Evolutionary conservation across 1,284 basidiomycete genomes (phyloP).

Genomic region (Peniophora sp.): DNA sequence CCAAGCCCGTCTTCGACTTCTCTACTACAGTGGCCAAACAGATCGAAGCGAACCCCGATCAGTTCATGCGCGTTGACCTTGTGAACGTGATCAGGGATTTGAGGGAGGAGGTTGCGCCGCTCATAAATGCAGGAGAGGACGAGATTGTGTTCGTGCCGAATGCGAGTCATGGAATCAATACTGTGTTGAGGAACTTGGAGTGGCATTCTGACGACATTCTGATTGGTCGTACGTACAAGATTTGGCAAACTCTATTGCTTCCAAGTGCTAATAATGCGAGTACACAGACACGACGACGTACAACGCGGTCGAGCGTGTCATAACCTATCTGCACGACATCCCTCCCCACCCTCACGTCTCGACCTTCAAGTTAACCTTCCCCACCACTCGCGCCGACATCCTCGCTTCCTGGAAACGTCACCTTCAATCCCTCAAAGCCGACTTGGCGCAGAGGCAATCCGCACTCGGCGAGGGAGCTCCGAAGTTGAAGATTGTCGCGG

Average conservation of each 20-base stretch:
- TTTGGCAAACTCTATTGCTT: not conserved
- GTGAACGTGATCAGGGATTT: not conserved
- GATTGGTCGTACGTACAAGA: conserved; percentile 31
- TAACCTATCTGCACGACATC: conserved; percentile 54
- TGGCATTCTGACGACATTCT: conserved; percentile 46
- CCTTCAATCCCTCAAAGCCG: conserved; percentile 21
- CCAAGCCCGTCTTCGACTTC: conserved; percentile 49
- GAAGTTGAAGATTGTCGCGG: conserved; percentile 49
- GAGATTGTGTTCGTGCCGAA: conserved; percentile 67
- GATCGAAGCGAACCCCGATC: conserved; percentile 58
- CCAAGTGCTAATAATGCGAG: not conserved
- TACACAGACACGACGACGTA: conserved; percentile 56
- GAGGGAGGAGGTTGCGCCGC: conserved; percentile 38
- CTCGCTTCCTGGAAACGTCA: conserved; percentile 43
- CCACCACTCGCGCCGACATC: conserved; percentile 55
- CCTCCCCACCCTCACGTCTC: conserved; percentile 45
- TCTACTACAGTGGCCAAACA: conserved; percentile 35
- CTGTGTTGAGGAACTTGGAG: conserved; percentile 54
- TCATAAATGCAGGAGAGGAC: conserved; percentile 51
- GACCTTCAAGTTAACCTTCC: conserved; percentile 50
- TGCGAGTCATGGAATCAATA: conserved; percentile 60
- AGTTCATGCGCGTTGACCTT: conserved; percentile 27
- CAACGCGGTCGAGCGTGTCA: conserved; percentile 45
- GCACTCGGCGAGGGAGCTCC: conserved; percentile 10
- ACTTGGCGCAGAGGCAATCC: conserved; percentile 13